These are phyloP conservation scores for Eucalyptus cladocalyx DNA, from an alignment of 345 rosid genomes.

Conservation along the genomic window DNA sequence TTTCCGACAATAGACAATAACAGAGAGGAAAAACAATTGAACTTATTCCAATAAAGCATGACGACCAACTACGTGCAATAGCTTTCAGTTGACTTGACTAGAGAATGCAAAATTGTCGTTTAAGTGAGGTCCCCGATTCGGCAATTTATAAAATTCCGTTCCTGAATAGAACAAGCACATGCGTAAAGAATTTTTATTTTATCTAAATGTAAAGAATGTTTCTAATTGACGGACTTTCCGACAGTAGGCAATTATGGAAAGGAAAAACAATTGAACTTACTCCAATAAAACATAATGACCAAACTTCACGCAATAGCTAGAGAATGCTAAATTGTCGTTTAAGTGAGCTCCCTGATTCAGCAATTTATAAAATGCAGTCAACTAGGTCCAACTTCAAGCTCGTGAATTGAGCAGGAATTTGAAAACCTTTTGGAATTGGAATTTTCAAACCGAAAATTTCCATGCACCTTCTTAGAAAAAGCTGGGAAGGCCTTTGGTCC, in stretches of 20 bases:
- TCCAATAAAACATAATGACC: too few species aligned
- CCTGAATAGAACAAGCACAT: too few species aligned
- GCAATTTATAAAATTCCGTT: too few species aligned
- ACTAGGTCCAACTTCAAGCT: not conserved
- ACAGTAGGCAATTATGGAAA: too few species aligned
- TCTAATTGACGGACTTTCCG: accelerated
- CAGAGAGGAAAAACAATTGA: not conserved
- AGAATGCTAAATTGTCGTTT: too few species aligned
- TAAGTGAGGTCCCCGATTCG: accelerated
- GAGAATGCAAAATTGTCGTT: not conserved
- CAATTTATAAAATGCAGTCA: not conserved
- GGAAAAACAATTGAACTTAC: too few species aligned
- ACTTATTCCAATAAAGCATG: not conserved
- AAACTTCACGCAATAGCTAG: too few species aligned
- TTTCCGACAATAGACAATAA: not conserved
- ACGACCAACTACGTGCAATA: not conserved
- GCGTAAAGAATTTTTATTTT: too few species aligned
- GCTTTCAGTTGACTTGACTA: not conserved
- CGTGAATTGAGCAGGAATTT: not conserved
- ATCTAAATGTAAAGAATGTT: too few species aligned
- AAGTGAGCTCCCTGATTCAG: too few species aligned
- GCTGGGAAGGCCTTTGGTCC: not conserved
- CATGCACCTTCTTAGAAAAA: not conserved
- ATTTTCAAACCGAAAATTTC: not conserved
- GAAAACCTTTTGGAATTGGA: not conserved